Evolutionary conservation across 2,329 filamentous ascomycete genomes (phyloP).

Genomic region (Monilinia aucupariae): DNA sequence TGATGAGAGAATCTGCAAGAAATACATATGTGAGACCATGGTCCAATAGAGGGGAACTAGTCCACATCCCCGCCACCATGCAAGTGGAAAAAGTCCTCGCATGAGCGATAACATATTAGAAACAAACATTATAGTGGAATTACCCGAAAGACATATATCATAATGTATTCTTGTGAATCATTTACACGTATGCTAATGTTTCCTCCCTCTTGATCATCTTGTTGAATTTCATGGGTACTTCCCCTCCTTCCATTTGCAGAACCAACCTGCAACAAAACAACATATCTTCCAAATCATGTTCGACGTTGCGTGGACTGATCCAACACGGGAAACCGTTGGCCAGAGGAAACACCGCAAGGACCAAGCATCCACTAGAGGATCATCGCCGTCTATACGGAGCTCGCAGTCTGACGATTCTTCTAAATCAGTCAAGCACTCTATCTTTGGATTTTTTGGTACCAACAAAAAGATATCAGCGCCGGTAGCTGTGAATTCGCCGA

Average conservation of each 20-base stretch:
- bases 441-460: constrained; percentile 35
- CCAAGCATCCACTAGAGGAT: constrained; percentile 16
- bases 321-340: constrained; percentile 32
- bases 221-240: constrained; percentile 13
- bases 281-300: constrained; percentile 28
- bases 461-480: constrained; percentile 23
- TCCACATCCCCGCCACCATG: constrained; percentile 18
- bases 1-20: constrained; percentile 11
- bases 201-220: constrained; percentile 8
- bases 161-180: constrained; percentile 16
- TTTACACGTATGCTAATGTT: constrained; percentile 9
- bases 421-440: constrained; percentile 15
- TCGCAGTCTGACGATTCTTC: constrained; percentile 23
- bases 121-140: constrained; percentile 13
- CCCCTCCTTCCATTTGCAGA: constrained; percentile 10
- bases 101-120: constrained; percentile 12
- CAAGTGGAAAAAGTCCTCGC: constrained; percentile 12
- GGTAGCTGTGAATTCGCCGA: constrained; percentile 3
- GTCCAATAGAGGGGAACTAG: not conserved
- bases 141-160: constrained; percentile 8
- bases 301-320: constrained; percentile 34
- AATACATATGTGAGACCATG: constrained; percentile 10
- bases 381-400: constrained; percentile 20
- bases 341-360: constrained; percentile 32
- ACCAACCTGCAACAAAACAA: constrained; percentile 16